Percentiles rank a stretch among this genome's conserved stretches.
Conservation (phyloP, 306 rosid genomes). For the Vigna radiata region DNA sequence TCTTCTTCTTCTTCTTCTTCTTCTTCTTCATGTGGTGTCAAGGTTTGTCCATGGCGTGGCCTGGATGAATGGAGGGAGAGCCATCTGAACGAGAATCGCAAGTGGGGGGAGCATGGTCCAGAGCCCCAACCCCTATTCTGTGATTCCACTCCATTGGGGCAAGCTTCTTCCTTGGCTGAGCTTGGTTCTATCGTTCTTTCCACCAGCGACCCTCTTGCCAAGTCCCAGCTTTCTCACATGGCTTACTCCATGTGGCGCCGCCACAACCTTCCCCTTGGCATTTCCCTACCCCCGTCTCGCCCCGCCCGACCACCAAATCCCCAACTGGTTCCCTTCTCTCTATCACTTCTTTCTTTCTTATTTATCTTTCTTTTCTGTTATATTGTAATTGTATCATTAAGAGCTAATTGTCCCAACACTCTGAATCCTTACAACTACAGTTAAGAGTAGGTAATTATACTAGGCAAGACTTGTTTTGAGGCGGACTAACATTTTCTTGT, state of each 20-base stretch:
- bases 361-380: background rate
- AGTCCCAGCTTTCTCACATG: conserved; percentile 76
- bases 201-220: conserved; percentile 73
- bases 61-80: conserved; percentile 73
- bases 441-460: background rate
- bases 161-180: conserved; percentile 78
- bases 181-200: conserved; percentile 85
- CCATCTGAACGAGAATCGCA: conserved; percentile 69
- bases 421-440: background rate
- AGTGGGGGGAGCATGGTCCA: conserved; percentile 81
- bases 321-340: conserved; percentile 54
- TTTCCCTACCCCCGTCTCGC: conserved; percentile 55
- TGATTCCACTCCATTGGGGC: conserved; percentile 31
- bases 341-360: conserved; percentile 30
- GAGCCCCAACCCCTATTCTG: conserved; percentile 30
- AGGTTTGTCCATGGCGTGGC: conserved; percentile 69
- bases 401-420: background rate
- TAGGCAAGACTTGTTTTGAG: background rate
- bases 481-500: background rate
- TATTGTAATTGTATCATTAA: background rate
- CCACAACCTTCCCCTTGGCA: conserved; percentile 72
- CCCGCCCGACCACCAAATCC: conserved; percentile 64
- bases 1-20: conserved; percentile 4
- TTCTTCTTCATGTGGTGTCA: conserved; percentile 28
- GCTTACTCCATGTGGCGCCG: conserved; percentile 81